Conservation (phyloP, 495 filamentous ascomycete species). For the Hypoxylon lenormandii region DNA sequence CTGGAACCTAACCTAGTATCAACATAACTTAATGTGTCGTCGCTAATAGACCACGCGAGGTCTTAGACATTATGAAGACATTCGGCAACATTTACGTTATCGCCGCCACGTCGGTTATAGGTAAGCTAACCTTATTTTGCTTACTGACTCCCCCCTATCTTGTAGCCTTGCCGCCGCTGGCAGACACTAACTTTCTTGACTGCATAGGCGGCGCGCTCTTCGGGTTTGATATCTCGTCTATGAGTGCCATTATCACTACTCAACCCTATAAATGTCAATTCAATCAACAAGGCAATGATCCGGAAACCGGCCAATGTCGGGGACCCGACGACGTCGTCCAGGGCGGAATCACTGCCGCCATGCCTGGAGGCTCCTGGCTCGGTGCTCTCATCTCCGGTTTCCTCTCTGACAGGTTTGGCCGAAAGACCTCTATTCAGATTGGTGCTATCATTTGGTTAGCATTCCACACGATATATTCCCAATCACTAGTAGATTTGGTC, state of each 20-base stretch:
- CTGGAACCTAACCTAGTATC: conserved; percentile 7
- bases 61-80: conserved; percentile 56
- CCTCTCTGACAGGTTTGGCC: conserved; percentile 74
- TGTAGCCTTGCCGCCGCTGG: not conserved
- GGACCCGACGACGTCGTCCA: conserved; percentile 64
- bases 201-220: conserved; percentile 84
- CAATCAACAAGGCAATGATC: conserved; percentile 61
- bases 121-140: conserved; percentile 40
- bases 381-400: conserved; percentile 75
- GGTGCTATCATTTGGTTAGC: conserved; percentile 72
- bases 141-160: conserved; percentile 2
- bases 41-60: conserved; percentile 47
- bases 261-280: conserved; percentile 74
- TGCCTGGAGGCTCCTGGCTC: conserved; percentile 81
- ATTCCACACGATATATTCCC: not conserved
- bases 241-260: conserved; percentile 78
- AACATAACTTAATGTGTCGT: conserved; percentile 23
- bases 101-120: conserved; percentile 77
- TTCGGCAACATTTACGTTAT: conserved; percentile 80
- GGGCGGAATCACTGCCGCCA: conserved; percentile 74
- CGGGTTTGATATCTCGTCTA: conserved; percentile 85
- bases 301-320: conserved; percentile 55
- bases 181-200: conserved; percentile 42
- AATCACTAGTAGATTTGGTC: conserved; percentile 16
- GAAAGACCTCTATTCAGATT: conserved; percentile 74